Conservation (phyloP, 2,329 filamentous ascomycete species). For the Cytospora leucostoma region DNA sequence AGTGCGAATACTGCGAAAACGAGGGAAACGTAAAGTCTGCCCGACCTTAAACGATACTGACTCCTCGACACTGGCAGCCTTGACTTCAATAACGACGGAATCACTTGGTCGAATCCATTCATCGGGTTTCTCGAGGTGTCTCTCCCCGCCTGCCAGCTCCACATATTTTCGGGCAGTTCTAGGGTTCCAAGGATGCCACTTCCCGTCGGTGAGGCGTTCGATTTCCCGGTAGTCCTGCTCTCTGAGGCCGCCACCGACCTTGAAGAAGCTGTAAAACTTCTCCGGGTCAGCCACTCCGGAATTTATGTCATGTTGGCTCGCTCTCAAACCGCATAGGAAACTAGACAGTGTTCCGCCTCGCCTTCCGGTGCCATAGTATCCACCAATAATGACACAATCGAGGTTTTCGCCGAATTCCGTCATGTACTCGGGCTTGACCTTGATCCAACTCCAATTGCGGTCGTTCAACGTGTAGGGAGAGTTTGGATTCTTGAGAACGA, state of each 20-base stretch:
- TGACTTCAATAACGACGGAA: constrained; percentile 84
- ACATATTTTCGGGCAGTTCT: constrained; percentile 77
- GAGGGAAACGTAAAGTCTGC: constrained; percentile 84
- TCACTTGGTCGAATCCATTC: constrained; percentile 91
- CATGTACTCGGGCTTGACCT: constrained; percentile 99
- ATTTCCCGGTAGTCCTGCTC: constrained; percentile 84
- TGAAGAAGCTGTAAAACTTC: constrained; percentile 93
- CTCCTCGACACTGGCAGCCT: constrained; percentile 74
- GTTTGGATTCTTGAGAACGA: constrained; percentile 90
- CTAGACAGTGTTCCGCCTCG: constrained; percentile 82
- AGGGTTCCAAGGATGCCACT: constrained; percentile 85
- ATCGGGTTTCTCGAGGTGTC: constrained; percentile 73
- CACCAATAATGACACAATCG: constrained; percentile 86
- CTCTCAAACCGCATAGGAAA: constrained; percentile 85
- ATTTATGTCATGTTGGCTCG: constrained; percentile 67
- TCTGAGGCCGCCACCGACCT: constrained; percentile 91
- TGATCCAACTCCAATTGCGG: constrained; percentile 95
- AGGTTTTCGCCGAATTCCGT: constrained; percentile 90
- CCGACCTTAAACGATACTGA: constrained; percentile 78
- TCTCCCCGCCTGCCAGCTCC: constrained; percentile 76
- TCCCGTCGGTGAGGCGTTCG: constrained; percentile 80
- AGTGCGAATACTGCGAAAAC: constrained; percentile 78
- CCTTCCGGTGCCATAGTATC: constrained; percentile 86
- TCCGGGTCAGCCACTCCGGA: constrained; percentile 59
- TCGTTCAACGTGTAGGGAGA: constrained; percentile 86